These are phyloP conservation scores for Drechslerella coelobrocha DNA, from an alignment of 2,329 filamentous ascomycete species.

Conservation along the genomic window DNA sequence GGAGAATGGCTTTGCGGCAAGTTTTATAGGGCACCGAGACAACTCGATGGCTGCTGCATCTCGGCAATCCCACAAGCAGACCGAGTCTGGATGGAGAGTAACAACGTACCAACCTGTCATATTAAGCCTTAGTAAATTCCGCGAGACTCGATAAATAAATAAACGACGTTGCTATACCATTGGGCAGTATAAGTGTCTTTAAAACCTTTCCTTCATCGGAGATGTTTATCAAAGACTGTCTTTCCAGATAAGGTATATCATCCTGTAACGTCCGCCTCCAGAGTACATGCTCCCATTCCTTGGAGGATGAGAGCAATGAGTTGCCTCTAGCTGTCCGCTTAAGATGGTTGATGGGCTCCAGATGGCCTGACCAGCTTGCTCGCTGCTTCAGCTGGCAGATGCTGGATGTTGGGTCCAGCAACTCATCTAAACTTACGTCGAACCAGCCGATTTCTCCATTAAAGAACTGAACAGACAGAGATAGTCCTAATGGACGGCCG, in stretches of 20 bases:
- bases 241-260: conserved; percentile 30
- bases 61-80: conserved; percentile 82
- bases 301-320: conserved; percentile 80
- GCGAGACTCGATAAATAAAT: not conserved
- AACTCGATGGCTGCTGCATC: conserved; percentile 67
- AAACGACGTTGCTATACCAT: conserved; percentile 68
- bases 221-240: conserved; percentile 66
- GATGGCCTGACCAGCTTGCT: conserved; percentile 82
- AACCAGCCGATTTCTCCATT: conserved; percentile 84
- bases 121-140: conserved; percentile 7
- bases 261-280: conserved; percentile 66
- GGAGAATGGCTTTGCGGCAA: conserved; percentile 77
- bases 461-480: conserved; percentile 79
- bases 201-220: conserved; percentile 74
- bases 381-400: conserved; percentile 62
- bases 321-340: conserved; percentile 82
- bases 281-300: conserved; percentile 77
- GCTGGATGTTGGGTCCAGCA: conserved; percentile 74
- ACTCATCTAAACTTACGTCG: conserved; percentile 75
- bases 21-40: conserved; percentile 65
- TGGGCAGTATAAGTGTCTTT: conserved; percentile 77
- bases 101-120: conserved; percentile 63
- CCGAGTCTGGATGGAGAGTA: conserved; percentile 74
- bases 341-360: conserved; percentile 79
- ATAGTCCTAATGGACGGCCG: conserved; percentile 46